Conservation (phyloP, 164 flowering plant species). For the Sextonia rubra region DNA sequence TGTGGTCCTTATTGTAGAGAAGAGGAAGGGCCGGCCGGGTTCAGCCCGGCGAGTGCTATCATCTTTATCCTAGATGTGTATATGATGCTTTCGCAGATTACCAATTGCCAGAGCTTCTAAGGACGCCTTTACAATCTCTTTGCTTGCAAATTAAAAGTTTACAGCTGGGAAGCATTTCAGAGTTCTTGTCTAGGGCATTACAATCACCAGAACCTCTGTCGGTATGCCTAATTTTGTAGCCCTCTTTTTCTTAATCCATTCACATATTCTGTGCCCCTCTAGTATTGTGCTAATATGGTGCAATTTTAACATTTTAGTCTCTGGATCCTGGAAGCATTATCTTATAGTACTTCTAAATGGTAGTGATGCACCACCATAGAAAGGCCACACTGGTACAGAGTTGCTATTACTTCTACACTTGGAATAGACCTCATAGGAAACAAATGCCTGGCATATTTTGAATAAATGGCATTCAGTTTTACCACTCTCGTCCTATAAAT, state of each 20-base stretch:
- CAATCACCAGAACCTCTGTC: slow-evolving; percentile 85
- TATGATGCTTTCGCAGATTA: slow-evolving; percentile 86
- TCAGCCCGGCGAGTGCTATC: slow-evolving; percentile 97
- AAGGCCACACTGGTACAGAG: too few relatives aligned
- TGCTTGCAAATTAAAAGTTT: slow-evolving; percentile 93
- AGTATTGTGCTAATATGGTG: not conserved
- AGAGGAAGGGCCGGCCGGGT: slow-evolving; percentile 99
- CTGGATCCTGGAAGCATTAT: not conserved
- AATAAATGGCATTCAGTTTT: too few relatives aligned
- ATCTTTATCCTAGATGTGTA: slow-evolving; percentile 91
- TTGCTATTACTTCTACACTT: too few relatives aligned
- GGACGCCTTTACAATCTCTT: slow-evolving; percentile 95
- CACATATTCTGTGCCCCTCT: not conserved
- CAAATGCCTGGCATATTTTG: too few relatives aligned
- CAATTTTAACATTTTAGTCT: not conserved
- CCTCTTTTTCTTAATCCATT: not conserved
- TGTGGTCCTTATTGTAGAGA: slow-evolving; percentile 46
- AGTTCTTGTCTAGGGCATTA: slow-evolving; percentile 83
- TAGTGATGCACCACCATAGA: too few relatives aligned
- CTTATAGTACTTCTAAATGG: not conserved
- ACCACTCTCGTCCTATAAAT: too few relatives aligned
- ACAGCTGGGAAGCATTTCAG: slow-evolving; percentile 87
- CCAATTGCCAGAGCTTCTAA: slow-evolving; percentile 90
- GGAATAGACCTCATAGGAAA: too few relatives aligned
- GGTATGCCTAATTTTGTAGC: slow-evolving; percentile 28